A percentile compares a stretch with the other conserved stretches of the same genome.
Conservation (phyloP, 2,329 filamentous ascomycete species). For the Sporothrix luriei region DNA sequence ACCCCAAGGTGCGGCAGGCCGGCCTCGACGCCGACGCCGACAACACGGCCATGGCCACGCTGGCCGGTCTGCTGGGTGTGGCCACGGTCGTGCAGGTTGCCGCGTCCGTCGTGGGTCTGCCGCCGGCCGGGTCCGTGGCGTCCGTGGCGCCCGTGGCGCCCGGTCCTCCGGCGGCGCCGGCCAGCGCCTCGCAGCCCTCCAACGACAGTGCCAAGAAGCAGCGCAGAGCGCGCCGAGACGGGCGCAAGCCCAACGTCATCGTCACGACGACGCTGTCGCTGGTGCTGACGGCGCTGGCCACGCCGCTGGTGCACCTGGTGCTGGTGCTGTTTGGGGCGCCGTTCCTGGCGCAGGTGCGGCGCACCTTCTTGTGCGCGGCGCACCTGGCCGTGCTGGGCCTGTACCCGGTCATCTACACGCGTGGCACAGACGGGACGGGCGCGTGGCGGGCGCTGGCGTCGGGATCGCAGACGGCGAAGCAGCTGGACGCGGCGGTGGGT, state of each 20-base stretch:
- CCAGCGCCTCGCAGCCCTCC: constrained; percentile 46
- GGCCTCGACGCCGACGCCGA: constrained; percentile 24
- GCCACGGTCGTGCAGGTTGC: constrained; percentile 42
- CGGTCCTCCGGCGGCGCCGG: constrained; percentile 43
- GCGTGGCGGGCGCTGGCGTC: constrained; percentile 70
- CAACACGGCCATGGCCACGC: constrained; percentile 36
- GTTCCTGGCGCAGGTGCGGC: constrained; percentile 73
- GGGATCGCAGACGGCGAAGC: constrained; percentile 58
- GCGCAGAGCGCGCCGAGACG: constrained; percentile 47
- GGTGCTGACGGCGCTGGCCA: constrained; percentile 68
- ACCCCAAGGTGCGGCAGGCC: not conserved
- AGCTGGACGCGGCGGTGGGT: constrained; percentile 80
- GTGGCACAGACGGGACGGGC: constrained; percentile 68
- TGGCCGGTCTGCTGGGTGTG: constrained; percentile 41
- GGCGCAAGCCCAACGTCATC: constrained; percentile 49
- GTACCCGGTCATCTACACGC: constrained; percentile 81
- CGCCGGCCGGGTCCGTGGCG: constrained; percentile 53
- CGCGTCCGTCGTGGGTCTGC: constrained; percentile 66
- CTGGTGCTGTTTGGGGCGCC: constrained; percentile 92
- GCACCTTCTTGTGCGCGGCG: constrained; percentile 78
- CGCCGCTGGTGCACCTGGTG: constrained; percentile 62
- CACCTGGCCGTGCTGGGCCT: constrained; percentile 79
- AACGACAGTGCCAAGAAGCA: constrained; percentile 55
- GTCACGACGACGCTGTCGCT: constrained; percentile 52
- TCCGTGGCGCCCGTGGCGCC: too few relatives aligned